Conservation (phyloP, 1,284 basidiomycete genomes). For the Grifola frondosa region DNA sequence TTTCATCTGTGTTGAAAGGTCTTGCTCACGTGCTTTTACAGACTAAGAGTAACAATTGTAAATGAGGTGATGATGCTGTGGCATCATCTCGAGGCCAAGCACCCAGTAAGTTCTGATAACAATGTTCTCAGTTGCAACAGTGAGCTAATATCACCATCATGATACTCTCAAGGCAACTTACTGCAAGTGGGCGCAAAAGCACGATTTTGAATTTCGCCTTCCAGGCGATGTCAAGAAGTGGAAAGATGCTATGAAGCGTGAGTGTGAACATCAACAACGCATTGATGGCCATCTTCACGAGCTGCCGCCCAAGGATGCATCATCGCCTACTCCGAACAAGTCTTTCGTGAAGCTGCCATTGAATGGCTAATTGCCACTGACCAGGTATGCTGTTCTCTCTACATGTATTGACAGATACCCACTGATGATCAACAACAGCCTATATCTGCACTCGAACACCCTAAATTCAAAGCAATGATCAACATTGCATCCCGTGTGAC, state of each 20-base stretch:
- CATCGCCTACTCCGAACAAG: slow-evolving; percentile 29
- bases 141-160: background rate
- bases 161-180: too few relatives aligned
- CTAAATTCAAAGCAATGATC: slow-evolving; percentile 26
- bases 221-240: background rate
- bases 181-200: background rate
- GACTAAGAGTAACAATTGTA: slow-evolving; percentile 28
- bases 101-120: slow-evolving; percentile 14
- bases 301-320: background rate
- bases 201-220: background rate
- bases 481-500: slow-evolving; percentile 19
- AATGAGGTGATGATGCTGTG: background rate
- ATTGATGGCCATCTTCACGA: background rate
- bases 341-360: slow-evolving; percentile 30
- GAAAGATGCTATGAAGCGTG: background rate
- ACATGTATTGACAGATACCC: background rate
- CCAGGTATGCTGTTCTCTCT: slow-evolving; percentile 35
- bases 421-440: slow-evolving; percentile 24
- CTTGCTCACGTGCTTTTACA: too few relatives aligned
- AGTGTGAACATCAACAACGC: background rate
- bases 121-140: too few relatives aligned
- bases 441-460: slow-evolving; percentile 24
- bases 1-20: background rate
- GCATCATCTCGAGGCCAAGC: background rate
- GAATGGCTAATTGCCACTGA: slow-evolving; percentile 39